phyloP scores from a whole-genome alignment of 2,329 filamentous ascomycete genomes.

The Aspergillus luchuensis region DNA sequence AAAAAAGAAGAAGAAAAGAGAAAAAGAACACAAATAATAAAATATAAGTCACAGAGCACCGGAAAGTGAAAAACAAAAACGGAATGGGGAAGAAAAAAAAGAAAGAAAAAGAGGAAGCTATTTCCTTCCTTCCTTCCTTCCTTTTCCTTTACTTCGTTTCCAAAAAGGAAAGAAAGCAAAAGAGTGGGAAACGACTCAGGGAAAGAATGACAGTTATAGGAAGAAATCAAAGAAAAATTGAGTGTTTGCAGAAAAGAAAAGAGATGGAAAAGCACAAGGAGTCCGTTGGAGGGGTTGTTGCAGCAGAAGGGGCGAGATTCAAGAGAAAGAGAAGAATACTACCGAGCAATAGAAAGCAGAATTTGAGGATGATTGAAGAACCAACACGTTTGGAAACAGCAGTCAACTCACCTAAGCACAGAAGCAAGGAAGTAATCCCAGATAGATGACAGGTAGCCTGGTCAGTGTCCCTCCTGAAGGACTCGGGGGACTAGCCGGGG shows the following conservation, averaged over 20 bases:
- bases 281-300: not conserved
- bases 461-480: not conserved
- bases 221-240: not conserved
- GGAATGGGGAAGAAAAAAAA: not conserved
- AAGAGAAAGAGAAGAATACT: not conserved
- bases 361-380: not conserved
- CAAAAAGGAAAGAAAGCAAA: not conserved
- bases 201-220: not conserved
- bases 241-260: not conserved
- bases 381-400: constrained; percentile 7
- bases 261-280: too few species aligned
- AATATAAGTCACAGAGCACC: not conserved
- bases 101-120: too few species aligned
- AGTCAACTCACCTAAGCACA: constrained; percentile 4
- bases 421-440: constrained; percentile 2
- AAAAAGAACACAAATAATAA: constrained; percentile 15
- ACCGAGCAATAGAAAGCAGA: not conserved
- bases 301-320: not conserved
- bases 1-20: constrained; percentile 1
- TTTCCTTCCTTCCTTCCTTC: too few species aligned
- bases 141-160: too few species aligned
- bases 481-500: not conserved
- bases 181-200: not conserved
- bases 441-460: constrained; percentile 12
- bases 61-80: not conserved